Base-by-base conservation (phyloP, 139 green algal species). In the Closterium sp. region DNA sequence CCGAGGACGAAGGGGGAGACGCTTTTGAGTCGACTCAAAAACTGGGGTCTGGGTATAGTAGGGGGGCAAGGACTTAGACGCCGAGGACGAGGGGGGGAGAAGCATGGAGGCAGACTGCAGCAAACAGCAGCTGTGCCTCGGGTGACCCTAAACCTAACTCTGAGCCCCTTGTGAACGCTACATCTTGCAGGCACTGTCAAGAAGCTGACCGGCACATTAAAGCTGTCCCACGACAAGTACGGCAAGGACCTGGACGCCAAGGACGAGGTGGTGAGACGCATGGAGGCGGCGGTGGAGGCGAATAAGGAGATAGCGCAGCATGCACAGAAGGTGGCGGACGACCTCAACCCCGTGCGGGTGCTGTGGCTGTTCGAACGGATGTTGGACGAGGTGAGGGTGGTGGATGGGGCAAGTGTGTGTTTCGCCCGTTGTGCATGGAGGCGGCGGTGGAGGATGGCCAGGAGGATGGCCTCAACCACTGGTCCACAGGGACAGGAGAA, bases 151-250 rank as follows among this genome's bases (percentile, higher is more conserved):
- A n/a, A n/a, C n/a, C n/a, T n/a, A n/a, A n/a, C n/a, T n/a, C 64
- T 83, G 12, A 10, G 64, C 2, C 28, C n/a, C 76, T 9, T 66
- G 6, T 33, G 28, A 32, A 33, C 6, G 28, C 83, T 9, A 31
- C 30, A 8, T 12, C 83, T 33, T 33, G 5, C 92, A 94, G 92
- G 93, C 33, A 84, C 84, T 21, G 93, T 95, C 2, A 94, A 94
- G 66, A 95, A 95, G 69, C 89, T 86, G 28, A 88, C 55, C 2
- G 84, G 81, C 0, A 92, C 90, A 1, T 38, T 96, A 32, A 96
- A 96, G 95, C 97, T 99, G 33, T 83, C 98, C 9, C 98, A 99
- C 93, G 97, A 99, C 89, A 96, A 96, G 90, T 99, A 86, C 6
- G 83, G 83, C 2, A 86, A 86, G 6, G 83, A 86, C 21, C 23